These are phyloP conservation scores for Plicaturopsis crispa DNA, from an alignment of 768 basidiomycete genomes.

Conservation along the genomic window DNA sequence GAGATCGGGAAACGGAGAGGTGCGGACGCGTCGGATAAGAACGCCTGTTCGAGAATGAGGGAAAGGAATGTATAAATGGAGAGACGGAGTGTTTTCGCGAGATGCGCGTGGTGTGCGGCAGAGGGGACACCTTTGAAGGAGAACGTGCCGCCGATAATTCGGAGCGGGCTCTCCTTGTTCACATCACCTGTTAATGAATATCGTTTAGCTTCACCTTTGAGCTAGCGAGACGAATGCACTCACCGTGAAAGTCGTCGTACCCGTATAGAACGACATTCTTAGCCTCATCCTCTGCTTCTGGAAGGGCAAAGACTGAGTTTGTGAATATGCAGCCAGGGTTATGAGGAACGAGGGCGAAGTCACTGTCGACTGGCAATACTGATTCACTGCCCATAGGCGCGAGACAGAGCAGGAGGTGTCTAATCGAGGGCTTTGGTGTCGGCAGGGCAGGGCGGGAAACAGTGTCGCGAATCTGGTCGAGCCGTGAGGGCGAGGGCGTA, in stretches of 20 bases:
- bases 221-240: no score
- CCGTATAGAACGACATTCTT: slow-evolving; percentile 37
- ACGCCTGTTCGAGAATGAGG: slow-evolving; percentile 52
- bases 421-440: slow-evolving; percentile 20
- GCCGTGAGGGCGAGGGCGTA: neutral
- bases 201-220: no score
- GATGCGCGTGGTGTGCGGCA: slow-evolving; percentile 29
- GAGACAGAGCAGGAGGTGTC: slow-evolving; percentile 47
- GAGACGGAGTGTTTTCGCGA: slow-evolving; percentile 44
- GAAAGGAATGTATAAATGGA: slow-evolving; percentile 48
- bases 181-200: no score
- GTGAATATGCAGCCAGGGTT: slow-evolving; percentile 39
- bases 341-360: slow-evolving; percentile 29
- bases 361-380: slow-evolving; percentile 24
- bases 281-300: slow-evolving; percentile 18
- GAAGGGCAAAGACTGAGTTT: slow-evolving; percentile 29
- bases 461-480: neutral
- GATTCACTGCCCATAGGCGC: slow-evolving; percentile 25
- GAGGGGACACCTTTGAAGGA: slow-evolving; percentile 39
- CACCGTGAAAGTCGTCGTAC: slow-evolving; percentile 43
- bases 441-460: slow-evolving; percentile 10
- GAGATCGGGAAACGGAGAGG: no score
- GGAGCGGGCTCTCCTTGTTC: slow-evolving; percentile 18
- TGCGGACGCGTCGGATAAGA: slow-evolving; percentile 44
- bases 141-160: slow-evolving; percentile 59